Conservation (phyloP, 768 basidiomycete genomes). For the Heimioporus sp. region DNA sequence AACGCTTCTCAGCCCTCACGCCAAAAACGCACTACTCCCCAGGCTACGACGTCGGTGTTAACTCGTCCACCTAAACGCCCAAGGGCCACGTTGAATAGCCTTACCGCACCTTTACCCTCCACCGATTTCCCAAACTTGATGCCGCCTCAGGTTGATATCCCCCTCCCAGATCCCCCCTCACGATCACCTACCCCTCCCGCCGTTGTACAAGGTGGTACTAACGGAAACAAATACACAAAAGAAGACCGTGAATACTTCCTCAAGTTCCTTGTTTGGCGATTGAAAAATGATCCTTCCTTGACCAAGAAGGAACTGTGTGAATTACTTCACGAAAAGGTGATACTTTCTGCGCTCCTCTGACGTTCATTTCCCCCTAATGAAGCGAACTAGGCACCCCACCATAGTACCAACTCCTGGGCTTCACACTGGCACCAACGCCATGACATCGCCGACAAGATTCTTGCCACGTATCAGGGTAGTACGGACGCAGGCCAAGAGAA, state of each 20-base stretch:
- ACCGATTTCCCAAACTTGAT: slow-evolving; percentile 46
- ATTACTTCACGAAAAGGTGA: slow-evolving; percentile 53
- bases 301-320: slow-evolving; percentile 54
- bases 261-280: slow-evolving; percentile 61
- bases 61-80: slow-evolving; percentile 30
- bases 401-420: slow-evolving; percentile 58
- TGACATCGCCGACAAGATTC: slow-evolving; percentile 64
- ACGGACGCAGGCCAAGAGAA: slow-evolving; percentile 34
- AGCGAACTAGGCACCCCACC: slow-evolving; percentile 58
- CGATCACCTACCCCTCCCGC: slow-evolving; percentile 70
- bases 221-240: slow-evolving; percentile 62
- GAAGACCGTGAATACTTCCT: slow-evolving; percentile 68
- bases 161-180: slow-evolving; percentile 60
- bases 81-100: slow-evolving; percentile 54
- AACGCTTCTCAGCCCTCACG: slow-evolving; percentile 24
- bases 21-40: slow-evolving; percentile 21
- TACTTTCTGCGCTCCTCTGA: not conserved
- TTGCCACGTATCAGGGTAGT: slow-evolving; percentile 34
- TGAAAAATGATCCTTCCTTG: slow-evolving; percentile 52
- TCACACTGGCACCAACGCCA: slow-evolving; percentile 67
- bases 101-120: slow-evolving; percentile 42
- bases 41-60: slow-evolving; percentile 16
- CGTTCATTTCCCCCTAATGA: slow-evolving; percentile 5
- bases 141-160: slow-evolving; percentile 59
- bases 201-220: slow-evolving; percentile 40